Evolutionary conservation across 768 basidiomycete species (phyloP).

Genomic region (Crucibulum laeve): DNA sequence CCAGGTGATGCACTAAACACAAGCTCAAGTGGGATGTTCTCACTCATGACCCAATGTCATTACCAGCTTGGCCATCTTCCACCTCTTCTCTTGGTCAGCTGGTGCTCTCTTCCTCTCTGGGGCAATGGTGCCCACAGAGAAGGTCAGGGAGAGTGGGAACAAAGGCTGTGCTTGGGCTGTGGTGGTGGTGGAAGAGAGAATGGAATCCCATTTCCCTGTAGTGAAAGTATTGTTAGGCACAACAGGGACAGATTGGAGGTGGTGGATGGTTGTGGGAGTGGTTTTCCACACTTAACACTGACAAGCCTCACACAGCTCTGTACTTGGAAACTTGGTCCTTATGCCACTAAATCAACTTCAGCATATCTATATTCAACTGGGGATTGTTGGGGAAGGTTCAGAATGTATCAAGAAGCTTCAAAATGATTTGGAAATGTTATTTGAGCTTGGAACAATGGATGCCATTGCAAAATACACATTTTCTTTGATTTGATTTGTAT

Average conservation of each 20-base stretch:
- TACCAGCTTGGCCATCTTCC: slow-evolving; percentile 53
- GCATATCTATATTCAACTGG: too few relatives aligned
- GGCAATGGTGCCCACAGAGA: slow-evolving; percentile 6
- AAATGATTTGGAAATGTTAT: too few relatives aligned
- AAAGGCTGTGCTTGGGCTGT: not conserved
- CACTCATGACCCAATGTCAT: slow-evolving; percentile 58
- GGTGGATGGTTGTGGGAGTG: slow-evolving; percentile 17
- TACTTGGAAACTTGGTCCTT: too few relatives aligned
- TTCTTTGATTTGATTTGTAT: too few relatives aligned
- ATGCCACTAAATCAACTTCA: too few relatives aligned
- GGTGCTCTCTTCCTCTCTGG: slow-evolving; percentile 2
- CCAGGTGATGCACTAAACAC: slow-evolving; percentile 25
- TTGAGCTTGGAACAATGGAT: too few relatives aligned
- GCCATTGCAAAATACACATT: too few relatives aligned
- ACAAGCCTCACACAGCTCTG: too few relatives aligned
- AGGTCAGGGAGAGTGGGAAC: slow-evolving; percentile 7
- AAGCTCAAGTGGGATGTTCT: slow-evolving; percentile 54
- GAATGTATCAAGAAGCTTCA: too few relatives aligned
- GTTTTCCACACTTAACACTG: slow-evolving; percentile 5
- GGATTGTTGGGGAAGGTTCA: too few relatives aligned
- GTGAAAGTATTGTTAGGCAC: not conserved
- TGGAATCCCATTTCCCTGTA: not conserved
- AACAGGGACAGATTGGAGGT: slow-evolving; percentile 5
- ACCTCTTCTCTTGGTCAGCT: slow-evolving; percentile 27
- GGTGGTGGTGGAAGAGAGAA: not conserved